These are phyloP conservation scores for Usnea hakonensis DNA, from an alignment of 495 filamentous ascomycete species.

Conservation along the genomic window DNA sequence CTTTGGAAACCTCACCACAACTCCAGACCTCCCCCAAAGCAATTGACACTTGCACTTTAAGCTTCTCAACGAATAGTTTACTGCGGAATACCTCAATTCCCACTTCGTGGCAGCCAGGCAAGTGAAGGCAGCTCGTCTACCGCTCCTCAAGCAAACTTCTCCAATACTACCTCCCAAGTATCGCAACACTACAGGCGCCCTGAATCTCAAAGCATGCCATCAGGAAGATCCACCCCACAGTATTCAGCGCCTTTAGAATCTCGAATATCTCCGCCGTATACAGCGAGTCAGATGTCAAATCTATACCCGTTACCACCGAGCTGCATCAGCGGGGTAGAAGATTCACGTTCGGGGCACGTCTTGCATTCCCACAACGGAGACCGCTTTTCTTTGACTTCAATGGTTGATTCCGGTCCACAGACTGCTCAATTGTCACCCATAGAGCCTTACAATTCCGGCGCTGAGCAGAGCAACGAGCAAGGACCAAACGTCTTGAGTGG, in stretches of 20 bases:
- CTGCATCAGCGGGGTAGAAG: neutral
- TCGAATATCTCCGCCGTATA: neutral
- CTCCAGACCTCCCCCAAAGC: neutral
- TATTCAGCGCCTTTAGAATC: no score
- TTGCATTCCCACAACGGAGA: neutral
- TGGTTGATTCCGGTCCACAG: neutral
- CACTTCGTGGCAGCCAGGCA: neutral
- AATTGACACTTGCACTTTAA: neutral
- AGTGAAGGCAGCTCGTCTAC: neutral
- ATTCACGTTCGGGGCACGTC: neutral
- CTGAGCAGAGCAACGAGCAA: neutral
- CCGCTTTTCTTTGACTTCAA: neutral
- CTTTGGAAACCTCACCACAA: neutral
- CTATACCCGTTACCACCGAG: no score
- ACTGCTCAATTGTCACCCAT: neutral
- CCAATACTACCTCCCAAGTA: neutral
- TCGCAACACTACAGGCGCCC: neutral
- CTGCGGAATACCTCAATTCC: neutral
- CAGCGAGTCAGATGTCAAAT: neutral
- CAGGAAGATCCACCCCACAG: neutral
- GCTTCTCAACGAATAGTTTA: neutral
- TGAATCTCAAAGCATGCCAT: neutral
- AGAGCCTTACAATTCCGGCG: neutral
- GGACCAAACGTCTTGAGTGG: neutral
- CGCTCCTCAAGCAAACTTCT: neutral